Percentiles rank a stretch among this genome's conserved stretches.
phyloP scores from a whole-genome alignment of 495 filamentous ascomycete species.

The Hapsidospora chrysogenum region DNA sequence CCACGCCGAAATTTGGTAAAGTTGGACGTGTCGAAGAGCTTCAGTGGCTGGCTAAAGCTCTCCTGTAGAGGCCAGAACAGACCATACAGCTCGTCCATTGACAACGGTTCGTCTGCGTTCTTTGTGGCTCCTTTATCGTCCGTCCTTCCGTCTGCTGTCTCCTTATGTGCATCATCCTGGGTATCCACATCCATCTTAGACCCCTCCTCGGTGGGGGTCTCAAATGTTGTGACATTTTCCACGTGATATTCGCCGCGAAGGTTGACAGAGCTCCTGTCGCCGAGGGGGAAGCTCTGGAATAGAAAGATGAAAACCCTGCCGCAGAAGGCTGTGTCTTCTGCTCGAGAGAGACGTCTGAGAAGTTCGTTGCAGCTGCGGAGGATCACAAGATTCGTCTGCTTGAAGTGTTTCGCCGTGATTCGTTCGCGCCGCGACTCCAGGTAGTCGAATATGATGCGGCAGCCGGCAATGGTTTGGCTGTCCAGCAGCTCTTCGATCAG shows the following conservation, averaged over 20 bases:
- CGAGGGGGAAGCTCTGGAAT: constrained; percentile 90
- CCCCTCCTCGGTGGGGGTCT: constrained; percentile 30
- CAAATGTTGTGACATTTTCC: constrained; percentile 85
- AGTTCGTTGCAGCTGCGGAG: constrained; percentile 90
- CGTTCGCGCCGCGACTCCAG: constrained; percentile 81
- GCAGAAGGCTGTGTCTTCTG: constrained; percentile 94
- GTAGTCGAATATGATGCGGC: constrained; percentile 80
- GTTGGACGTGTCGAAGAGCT: constrained; percentile 51
- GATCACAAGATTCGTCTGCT: constrained; percentile 73
- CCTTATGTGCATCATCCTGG: constrained; percentile 15
- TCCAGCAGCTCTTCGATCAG: constrained; percentile 91
- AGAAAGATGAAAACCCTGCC: constrained; percentile 94
- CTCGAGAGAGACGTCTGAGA: constrained; percentile 72
- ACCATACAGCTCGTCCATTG: constrained; percentile 64
- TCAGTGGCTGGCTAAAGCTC: constrained; percentile 78
- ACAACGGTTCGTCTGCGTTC: constrained; percentile 32
- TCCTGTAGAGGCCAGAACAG: constrained; percentile 89
- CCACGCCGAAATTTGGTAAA: constrained; percentile 64
- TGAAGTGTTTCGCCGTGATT: constrained; percentile 70
- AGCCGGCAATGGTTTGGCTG: constrained; percentile 83
- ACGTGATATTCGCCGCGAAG: constrained; percentile 89
- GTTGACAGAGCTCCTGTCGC: constrained; percentile 94
- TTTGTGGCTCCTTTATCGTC: constrained; percentile 27
- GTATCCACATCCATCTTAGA: constrained; percentile 38
- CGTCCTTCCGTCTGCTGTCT: constrained; percentile 10